Conservation (phyloP, 2,329 filamentous ascomycete genomes). For the Sporothrix variecibatus region DNA sequence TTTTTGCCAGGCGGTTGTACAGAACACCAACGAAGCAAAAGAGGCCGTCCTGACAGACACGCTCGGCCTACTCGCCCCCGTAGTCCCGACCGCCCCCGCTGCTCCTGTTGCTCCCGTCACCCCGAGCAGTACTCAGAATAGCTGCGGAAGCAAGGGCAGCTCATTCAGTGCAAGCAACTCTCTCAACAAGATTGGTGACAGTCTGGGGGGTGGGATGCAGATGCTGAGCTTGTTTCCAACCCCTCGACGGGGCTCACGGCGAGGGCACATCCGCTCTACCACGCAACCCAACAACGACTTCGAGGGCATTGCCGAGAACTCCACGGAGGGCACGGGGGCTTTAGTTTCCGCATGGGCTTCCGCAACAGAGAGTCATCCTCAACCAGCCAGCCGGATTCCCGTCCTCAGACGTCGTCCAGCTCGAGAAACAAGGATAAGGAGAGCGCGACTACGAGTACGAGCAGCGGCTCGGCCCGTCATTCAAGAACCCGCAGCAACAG, state of each 20-base stretch:
- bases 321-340: not conserved
- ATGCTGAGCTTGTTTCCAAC: constrained; percentile 3
- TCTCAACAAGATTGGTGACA: not conserved
- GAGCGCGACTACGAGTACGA: not conserved
- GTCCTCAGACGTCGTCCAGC: not conserved
- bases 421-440: not conserved
- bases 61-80: not conserved
- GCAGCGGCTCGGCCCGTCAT: not conserved
- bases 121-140: constrained; percentile 18
- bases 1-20: not conserved
- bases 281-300: constrained; percentile 11
- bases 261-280: constrained; percentile 14
- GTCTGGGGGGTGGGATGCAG: not conserved
- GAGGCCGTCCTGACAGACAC: not conserved
- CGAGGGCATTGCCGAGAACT: not conserved
- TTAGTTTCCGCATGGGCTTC: constrained; percentile 21
- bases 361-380: constrained; percentile 14
- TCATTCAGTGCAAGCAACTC: constrained; percentile 10
- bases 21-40: not conserved
- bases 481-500: not conserved
- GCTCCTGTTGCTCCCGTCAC: not conserved
- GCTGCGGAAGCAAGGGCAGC: constrained; percentile 18
- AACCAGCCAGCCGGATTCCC: not conserved
- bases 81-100: not conserved
- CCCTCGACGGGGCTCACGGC: constrained; percentile 15